Evolutionary conservation across 345 rosid genomes (phyloP).

Genomic region (Physaria fendleri): DNA sequence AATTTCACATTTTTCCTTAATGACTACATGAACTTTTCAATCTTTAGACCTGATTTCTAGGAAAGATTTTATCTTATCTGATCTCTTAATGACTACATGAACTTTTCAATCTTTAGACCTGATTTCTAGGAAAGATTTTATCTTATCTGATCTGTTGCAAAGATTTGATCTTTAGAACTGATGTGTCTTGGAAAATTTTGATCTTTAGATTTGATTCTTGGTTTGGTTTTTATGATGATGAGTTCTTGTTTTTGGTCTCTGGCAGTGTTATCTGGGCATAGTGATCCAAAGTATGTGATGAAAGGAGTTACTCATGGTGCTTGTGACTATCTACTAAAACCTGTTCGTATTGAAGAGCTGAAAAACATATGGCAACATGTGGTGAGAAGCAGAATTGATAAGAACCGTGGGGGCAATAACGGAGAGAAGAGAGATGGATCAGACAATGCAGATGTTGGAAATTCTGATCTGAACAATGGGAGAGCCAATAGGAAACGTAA

Average conservation of each 20-base stretch:
- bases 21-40: background rate
- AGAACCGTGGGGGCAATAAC: conserved; percentile 34
- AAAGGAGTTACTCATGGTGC: conserved; percentile 94
- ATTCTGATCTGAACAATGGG: conserved; percentile 44
- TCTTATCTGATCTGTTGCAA: too few species aligned
- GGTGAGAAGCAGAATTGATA: conserved; percentile 50
- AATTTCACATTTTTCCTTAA: too few species aligned
- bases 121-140: background rate
- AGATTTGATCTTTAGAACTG: background rate
- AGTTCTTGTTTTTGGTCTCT: conserved; percentile 1
- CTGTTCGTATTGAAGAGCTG: conserved; percentile 82
- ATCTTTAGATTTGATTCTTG: background rate
- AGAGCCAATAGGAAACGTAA: conserved; percentile 60
- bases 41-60: conserved; percentile 2
- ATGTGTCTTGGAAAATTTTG: background rate
- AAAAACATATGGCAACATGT: conserved; percentile 98
- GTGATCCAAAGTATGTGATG: conserved; percentile 79
- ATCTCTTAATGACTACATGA: background rate
- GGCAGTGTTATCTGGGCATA: conserved; percentile 82
- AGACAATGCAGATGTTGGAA: conserved; percentile 34
- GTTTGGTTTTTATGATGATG: background rate
- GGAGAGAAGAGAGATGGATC: conserved; percentile 37
- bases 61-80: too few species aligned
- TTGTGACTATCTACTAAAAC: conserved; percentile 86
- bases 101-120: conserved; percentile 3